These are phyloP conservation scores for Rhodocollybia butyracea DNA, from an alignment of 768 basidiomycete species.

Conservation along the genomic window DNA sequence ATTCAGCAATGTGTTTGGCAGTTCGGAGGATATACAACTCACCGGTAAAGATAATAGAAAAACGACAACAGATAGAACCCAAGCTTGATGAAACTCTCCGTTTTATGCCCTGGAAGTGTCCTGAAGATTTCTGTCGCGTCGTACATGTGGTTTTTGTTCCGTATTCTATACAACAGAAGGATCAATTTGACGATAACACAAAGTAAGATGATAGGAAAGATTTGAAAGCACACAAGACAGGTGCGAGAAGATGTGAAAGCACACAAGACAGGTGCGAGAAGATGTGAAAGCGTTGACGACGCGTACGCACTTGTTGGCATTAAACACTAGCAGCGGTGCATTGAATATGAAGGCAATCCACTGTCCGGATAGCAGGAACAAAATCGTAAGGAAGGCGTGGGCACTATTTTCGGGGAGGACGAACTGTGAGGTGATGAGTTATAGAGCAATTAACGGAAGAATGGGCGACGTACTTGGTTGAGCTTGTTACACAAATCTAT, in stretches of 20 bases:
- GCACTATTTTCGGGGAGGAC: slow-evolving; percentile 95
- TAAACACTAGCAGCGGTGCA: slow-evolving; percentile 82
- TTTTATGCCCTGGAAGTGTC: slow-evolving; percentile 90
- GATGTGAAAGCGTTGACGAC: neutral
- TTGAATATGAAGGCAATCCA: slow-evolving; percentile 93
- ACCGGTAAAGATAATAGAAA: slow-evolving; percentile 92
- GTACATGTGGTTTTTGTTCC: slow-evolving; percentile 95
- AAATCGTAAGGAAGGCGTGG: slow-evolving; percentile 85
- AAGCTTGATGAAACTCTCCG: slow-evolving; percentile 92
- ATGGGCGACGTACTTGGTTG: slow-evolving; percentile 68
- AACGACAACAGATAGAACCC: slow-evolving; percentile 91
- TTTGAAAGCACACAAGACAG: neutral
- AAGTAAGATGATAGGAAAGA: neutral
- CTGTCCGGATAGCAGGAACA: slow-evolving; percentile 95
- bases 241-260: too few relatives aligned
- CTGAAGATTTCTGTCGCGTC: slow-evolving; percentile 99
- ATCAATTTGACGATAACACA: neutral
- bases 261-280: neutral
- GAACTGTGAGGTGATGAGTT: slow-evolving; percentile 54
- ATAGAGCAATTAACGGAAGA: neutral
- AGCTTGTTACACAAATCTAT: slow-evolving; percentile 99
- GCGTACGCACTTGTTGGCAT: slow-evolving; percentile 84
- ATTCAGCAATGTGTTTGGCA: neutral
- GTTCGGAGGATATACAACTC: slow-evolving; percentile 24
- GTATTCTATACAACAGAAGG: slow-evolving; percentile 55